Conservation (phyloP, 805 yeast species). For the Candida nemodendra region DNA sequence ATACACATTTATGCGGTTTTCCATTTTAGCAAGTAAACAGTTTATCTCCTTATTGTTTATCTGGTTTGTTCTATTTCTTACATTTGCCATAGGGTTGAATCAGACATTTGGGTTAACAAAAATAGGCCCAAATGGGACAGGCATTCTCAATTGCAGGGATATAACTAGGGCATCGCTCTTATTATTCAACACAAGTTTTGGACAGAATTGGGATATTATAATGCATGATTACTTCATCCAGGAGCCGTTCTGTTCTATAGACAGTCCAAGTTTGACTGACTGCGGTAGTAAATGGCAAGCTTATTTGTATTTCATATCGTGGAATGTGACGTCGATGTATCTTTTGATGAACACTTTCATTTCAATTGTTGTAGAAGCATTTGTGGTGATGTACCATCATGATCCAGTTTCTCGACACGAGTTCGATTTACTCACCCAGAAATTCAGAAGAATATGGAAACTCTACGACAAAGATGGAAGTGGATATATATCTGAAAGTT, state of each 20-base stretch:
- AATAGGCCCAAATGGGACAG: slow-evolving; percentile 67
- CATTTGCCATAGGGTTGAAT: slow-evolving; percentile 82
- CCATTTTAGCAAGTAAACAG: slow-evolving; percentile 72
- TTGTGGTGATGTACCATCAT: slow-evolving; percentile 72
- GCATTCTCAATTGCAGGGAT: slow-evolving; percentile 69
- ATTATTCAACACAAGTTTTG: slow-evolving; percentile 78
- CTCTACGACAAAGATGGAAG: slow-evolving; percentile 68
- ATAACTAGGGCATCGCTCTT: slow-evolving; percentile 74
- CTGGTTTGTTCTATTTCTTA: slow-evolving; percentile 74
- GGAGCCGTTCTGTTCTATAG: slow-evolving; percentile 58
- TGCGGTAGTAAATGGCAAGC: slow-evolving; percentile 68
- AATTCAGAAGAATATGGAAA: slow-evolving; percentile 68
- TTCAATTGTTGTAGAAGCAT: slow-evolving; percentile 78
- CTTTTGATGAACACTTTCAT: slow-evolving; percentile 84
- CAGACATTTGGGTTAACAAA: slow-evolving; percentile 84
- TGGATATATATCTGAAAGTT: slow-evolving; percentile 56
- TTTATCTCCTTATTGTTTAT: slow-evolving; percentile 69
- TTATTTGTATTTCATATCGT: slow-evolving; percentile 58
- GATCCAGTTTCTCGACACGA: slow-evolving; percentile 37
- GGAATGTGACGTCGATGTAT: slow-evolving; percentile 88
- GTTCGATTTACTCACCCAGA: slow-evolving; percentile 61
- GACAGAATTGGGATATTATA: slow-evolving; percentile 87
- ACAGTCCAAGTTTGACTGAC: slow-evolving; percentile 48
- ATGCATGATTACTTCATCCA: slow-evolving; percentile 68
- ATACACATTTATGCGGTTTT: slow-evolving; percentile 64